Percentiles rank a stretch among this genome's conserved stretches.
phyloP scores from a whole-genome alignment of 495 filamentous ascomycete species.

The Poronia punctata region DNA sequence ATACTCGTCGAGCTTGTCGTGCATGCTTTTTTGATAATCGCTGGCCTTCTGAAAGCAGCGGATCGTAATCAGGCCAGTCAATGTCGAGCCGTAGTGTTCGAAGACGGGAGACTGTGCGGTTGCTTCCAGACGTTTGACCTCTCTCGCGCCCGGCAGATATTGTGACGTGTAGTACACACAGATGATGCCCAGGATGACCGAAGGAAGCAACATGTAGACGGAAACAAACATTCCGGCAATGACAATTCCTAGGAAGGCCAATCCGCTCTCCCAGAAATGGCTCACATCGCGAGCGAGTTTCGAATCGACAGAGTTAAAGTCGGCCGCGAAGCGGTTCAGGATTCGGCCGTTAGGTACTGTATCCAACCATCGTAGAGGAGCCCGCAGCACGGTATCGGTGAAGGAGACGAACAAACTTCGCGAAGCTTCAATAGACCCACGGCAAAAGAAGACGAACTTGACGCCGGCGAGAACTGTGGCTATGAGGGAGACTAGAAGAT shows the following conservation, averaged over 20 bases:
- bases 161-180: constrained; percentile 49
- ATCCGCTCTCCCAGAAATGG: constrained; percentile 43
- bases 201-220: constrained; percentile 50
- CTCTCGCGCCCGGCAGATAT: constrained; percentile 67
- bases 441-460: constrained; percentile 51
- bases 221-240: constrained; percentile 58
- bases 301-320: constrained; percentile 66
- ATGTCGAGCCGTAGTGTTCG: constrained; percentile 63
- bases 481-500: constrained; percentile 52
- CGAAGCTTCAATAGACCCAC: constrained; percentile 55
- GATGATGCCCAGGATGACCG: constrained; percentile 44
- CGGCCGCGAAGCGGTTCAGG: constrained; percentile 72
- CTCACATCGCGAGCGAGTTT: constrained; percentile 53
- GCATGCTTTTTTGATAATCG: constrained; percentile 60
- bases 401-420: constrained; percentile 57
- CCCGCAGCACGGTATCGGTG: constrained; percentile 57
- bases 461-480: constrained; percentile 50
- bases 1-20: constrained; percentile 57
- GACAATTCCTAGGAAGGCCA: constrained; percentile 51
- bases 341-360: constrained; percentile 73
- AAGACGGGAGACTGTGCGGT: constrained; percentile 69
- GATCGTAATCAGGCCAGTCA: constrained; percentile 68
- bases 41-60: constrained; percentile 61
- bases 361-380: constrained; percentile 72
- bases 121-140: constrained; percentile 69